Conservation (phyloP, 2,329 filamentous ascomycete species). For the Diaporthe caulivora region DNA sequence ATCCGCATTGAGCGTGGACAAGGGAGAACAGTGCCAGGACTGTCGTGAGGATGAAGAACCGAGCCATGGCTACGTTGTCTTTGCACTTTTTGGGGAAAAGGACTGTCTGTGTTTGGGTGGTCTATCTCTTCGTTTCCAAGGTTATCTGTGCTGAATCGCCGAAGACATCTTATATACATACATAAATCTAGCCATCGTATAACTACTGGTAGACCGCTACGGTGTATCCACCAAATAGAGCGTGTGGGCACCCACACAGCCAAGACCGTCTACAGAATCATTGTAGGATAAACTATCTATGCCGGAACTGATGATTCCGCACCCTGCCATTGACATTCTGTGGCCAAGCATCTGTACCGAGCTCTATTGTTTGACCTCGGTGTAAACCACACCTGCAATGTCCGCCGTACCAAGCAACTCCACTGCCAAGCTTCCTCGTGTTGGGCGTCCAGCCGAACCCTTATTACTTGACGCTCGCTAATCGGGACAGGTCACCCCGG, state of each 20-base stretch:
- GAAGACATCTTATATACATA: background rate
- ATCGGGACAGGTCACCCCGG: conserved; percentile 18
- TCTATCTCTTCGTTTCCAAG: background rate
- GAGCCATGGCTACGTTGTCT: conserved; percentile 1
- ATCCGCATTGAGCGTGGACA: conserved; percentile 60
- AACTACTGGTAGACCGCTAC: background rate
- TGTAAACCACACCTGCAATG: conserved; percentile 23
- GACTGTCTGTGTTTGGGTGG: background rate
- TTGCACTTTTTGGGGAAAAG: background rate
- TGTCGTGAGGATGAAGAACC: conserved; percentile 50
- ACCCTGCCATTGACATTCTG: conserved; percentile 8
- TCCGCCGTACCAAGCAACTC: conserved; percentile 5
- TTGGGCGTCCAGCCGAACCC: conserved; percentile 2
- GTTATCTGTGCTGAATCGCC: background rate
- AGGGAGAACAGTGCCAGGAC: conserved; percentile 55
- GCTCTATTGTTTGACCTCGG: background rate
- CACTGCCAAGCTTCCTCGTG: conserved; percentile 3
- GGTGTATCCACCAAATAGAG: background rate
- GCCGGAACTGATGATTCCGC: conserved; percentile 27
- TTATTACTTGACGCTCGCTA: conserved; percentile 20
- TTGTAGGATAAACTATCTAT: conserved; percentile 20
- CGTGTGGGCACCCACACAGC: background rate
- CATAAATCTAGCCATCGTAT: too few species aligned
- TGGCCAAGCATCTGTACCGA: conserved; percentile 7
- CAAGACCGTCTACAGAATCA: conserved; percentile 1